A percentile compares a stretch with the other conserved stretches of the same genome.
Evolutionary conservation across 257 asterid species (phyloP).

Genomic region (Misopates orontium): DNA sequence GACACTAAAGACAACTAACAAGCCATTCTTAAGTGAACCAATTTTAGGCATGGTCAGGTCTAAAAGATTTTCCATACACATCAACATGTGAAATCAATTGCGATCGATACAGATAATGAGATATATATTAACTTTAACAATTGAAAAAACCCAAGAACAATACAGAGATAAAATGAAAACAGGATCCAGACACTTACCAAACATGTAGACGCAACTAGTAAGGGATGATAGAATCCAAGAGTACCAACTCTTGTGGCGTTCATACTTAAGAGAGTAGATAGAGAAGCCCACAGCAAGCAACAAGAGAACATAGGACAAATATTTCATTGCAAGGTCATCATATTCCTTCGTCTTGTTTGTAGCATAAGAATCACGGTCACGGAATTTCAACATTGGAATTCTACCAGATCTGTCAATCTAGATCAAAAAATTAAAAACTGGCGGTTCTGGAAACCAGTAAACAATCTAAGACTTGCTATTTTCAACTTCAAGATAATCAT

Average conservation of each 20-base stretch:
- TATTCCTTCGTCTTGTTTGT: conserved; percentile 95
- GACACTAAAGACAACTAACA: too few relatives aligned
- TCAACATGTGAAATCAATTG: not conserved
- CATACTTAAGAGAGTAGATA: conserved; percentile 85
- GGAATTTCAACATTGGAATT: conserved; percentile 90
- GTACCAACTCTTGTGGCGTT: conserved; percentile 97
- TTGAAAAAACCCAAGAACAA: conserved; percentile 13
- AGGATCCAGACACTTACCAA: conserved; percentile 62
- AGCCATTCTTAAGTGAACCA: not conserved
- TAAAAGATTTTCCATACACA: not conserved
- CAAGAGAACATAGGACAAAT: conserved; percentile 82
- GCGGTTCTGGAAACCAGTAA: too few relatives aligned
- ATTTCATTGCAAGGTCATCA: conserved; percentile 98
- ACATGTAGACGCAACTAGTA: conserved; percentile 98
- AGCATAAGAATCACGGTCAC: conserved; percentile 96
- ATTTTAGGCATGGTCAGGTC: not conserved
- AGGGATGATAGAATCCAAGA: conserved; percentile 97
- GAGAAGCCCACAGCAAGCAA: conserved; percentile 80
- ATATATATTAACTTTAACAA: not conserved
- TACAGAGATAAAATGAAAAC: conserved; percentile 1
- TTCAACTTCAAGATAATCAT: conserved; percentile 5
- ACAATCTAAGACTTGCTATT: not conserved
- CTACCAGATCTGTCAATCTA: conserved; percentile 91
- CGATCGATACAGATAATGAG: not conserved
- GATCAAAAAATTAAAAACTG: conserved; percentile 10